A percentile compares a stretch with the other conserved stretches of the same genome.
Evolutionary conservation across 1,284 basidiomycete species (phyloP).

Genomic region (Cutaneotrichosporon mucoides): DNA sequence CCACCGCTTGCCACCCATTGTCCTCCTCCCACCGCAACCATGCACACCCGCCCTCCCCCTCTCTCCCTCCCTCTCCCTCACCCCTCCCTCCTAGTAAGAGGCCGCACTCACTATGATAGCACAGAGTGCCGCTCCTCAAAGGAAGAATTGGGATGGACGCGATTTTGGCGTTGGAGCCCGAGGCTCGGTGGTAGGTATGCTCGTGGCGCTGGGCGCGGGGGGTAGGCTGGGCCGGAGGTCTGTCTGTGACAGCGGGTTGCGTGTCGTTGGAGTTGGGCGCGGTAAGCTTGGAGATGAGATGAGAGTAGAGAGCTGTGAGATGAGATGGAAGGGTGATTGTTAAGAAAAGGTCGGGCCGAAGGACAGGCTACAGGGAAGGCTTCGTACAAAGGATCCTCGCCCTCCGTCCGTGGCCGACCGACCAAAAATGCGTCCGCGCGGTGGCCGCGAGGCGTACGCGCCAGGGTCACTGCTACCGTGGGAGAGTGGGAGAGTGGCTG

Average conservation of each 20-base stretch:
- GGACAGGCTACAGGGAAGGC: too few relatives aligned
- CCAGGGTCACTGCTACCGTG: too few relatives aligned
- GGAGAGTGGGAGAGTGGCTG: too few relatives aligned
- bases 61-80: background rate
- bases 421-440: too few relatives aligned
- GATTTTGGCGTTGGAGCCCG: conserved; percentile 17
- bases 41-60: background rate
- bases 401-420: too few relatives aligned
- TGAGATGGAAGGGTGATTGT: background rate
- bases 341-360: too few relatives aligned
- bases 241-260: background rate
- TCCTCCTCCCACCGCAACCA: background rate
- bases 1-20: background rate
- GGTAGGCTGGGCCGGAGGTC: background rate
- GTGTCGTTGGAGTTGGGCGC: background rate
- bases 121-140: conserved; percentile 4
- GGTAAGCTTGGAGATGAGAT: background rate
- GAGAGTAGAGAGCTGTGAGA: background rate
- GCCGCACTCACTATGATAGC: conserved; percentile 5
- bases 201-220: background rate
- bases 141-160: conserved; percentile 6
- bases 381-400: too few relatives aligned
- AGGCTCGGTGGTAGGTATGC: conserved; percentile 8
- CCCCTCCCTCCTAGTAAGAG: background rate
- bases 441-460: too few relatives aligned